A percentile compares a stretch with the other conserved stretches of the same genome.
Evolutionary conservation across 257 asterid genomes (phyloP).

Genomic region (Salvia miltiorrhiza): DNA sequence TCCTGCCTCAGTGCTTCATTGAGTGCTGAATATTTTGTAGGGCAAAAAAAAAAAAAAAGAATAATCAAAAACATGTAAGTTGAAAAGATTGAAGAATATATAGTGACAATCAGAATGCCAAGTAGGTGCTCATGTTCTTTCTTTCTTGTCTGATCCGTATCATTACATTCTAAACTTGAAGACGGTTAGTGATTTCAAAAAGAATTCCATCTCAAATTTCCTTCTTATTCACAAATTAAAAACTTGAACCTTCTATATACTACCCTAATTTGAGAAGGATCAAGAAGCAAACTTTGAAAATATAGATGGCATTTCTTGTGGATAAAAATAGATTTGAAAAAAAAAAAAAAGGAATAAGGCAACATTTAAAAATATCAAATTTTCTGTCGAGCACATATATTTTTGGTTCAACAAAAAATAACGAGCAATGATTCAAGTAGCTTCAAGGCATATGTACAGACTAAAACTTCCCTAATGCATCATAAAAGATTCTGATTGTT

Average conservation of each 20-base stretch:
- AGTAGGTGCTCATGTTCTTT: too few species aligned
- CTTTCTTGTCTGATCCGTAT: neutral
- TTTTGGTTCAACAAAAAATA: neutral
- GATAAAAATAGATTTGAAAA: neutral
- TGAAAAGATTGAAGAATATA: neutral
- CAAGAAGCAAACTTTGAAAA: neutral
- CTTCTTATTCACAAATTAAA: neutral
- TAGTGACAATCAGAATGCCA: neutral
- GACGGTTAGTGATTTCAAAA: neutral
- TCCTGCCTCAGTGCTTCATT: slow-evolving; percentile 89
- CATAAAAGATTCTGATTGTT: neutral
- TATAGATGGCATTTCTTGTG: neutral
- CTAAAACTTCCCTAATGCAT: neutral
- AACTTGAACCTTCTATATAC: neutral
- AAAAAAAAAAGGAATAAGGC: neutral
- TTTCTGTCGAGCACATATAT: neutral
- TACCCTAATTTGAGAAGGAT: neutral
- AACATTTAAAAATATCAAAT: neutral
- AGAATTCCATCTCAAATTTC: neutral
- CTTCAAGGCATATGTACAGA: neutral
- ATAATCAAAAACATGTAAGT: neutral
- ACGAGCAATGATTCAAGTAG: neutral
- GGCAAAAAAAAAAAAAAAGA: too few species aligned
- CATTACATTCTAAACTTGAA: neutral
- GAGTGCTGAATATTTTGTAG: slow-evolving; percentile 47